A percentile compares a stretch with the other conserved stretches of the same genome.
Evolutionary conservation across 192 early-diverging fungal species (phyloP).

Genomic region (Bifiguratus adelaidae): DNA sequence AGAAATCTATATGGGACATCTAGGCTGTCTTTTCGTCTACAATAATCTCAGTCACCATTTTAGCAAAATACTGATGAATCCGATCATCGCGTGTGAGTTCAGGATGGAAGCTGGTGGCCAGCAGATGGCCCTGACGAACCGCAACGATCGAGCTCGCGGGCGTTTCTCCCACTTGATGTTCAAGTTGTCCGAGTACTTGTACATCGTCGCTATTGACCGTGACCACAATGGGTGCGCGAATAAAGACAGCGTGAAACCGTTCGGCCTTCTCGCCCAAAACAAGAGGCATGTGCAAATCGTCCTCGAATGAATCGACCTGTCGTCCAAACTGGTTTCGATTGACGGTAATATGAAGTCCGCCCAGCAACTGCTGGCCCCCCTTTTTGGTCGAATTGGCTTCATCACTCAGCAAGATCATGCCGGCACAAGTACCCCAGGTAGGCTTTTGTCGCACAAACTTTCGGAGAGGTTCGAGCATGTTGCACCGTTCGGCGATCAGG

Average conservation of each 20-base stretch:
- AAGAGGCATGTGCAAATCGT: constrained; percentile 42
- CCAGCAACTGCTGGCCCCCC: constrained; percentile 79
- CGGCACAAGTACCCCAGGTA: constrained; percentile 94
- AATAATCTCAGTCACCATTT: too few species aligned
- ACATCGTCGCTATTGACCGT: constrained; percentile 57
- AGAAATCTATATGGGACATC: too few species aligned
- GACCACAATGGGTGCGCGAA: constrained; percentile 86
- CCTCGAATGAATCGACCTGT: constrained; percentile 87
- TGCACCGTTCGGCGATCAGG: constrained; percentile 79
- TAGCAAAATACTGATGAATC: constrained; percentile 82
- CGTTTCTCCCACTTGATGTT: constrained; percentile 38
- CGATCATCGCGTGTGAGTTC: constrained; percentile 86
- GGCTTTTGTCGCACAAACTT: constrained; percentile 68
- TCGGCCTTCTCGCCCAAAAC: constrained; percentile 26
- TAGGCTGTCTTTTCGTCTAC: too few species aligned
- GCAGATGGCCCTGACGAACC: constrained; percentile 73
- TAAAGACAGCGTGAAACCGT: constrained; percentile 69
- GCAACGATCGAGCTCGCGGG: constrained; percentile 69
- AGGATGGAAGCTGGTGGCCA: constrained; percentile 94
- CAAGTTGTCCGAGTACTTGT: constrained; percentile 60
- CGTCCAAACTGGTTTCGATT: constrained; percentile 91
- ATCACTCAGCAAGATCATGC: constrained; percentile 85
- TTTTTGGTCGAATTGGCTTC: constrained; percentile 61
- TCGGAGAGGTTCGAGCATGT: constrained; percentile 66
- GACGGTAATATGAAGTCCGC: constrained; percentile 74